Percentiles rank a stretch among this genome's conserved stretches.
phyloP scores from a whole-genome alignment of 1,284 basidiomycete species.

The Anthracocystis setariae region DNA sequence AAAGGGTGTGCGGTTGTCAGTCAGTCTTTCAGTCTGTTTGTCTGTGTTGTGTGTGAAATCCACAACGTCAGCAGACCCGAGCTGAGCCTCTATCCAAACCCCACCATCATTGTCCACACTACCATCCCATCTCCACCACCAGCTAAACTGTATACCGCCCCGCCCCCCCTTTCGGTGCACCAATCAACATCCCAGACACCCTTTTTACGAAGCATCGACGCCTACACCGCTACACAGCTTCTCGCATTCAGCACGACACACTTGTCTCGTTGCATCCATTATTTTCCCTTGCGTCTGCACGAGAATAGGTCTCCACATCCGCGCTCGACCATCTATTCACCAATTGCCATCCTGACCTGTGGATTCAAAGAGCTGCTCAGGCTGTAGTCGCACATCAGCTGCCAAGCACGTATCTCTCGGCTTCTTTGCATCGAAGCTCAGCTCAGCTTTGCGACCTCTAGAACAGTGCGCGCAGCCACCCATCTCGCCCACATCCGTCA shows the following conservation, averaged over 20 bases:
- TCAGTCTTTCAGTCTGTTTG: too few species aligned
- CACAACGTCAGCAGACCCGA: slow-evolving; percentile 12
- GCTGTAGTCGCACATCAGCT: neutral
- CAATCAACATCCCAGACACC: too few species aligned
- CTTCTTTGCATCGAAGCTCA: neutral
- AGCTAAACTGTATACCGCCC: slow-evolving; percentile 5
- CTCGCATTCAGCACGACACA: too few species aligned
- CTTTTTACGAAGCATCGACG: neutral
- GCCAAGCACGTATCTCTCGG: neutral
- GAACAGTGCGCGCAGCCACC: neutral
- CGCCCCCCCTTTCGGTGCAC: too few species aligned
- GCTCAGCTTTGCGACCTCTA: neutral
- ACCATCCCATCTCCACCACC: slow-evolving; percentile 20
- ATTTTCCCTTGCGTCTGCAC: too few species aligned
- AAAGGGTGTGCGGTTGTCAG: too few species aligned
- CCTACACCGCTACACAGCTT: too few species aligned
- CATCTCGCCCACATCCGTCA: neutral
- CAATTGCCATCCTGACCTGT: too few species aligned
- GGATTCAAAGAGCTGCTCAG: too few species aligned
- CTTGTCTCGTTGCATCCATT: too few species aligned
- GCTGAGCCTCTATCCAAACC: slow-evolving; percentile 1
- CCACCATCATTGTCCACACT: neutral
- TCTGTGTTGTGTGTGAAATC: slow-evolving; percentile 9
- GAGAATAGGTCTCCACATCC: too few species aligned
- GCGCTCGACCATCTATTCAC: too few species aligned